phyloP scores from a whole-genome alignment of 441 rosid species.

The Populus hybrid region DNA sequence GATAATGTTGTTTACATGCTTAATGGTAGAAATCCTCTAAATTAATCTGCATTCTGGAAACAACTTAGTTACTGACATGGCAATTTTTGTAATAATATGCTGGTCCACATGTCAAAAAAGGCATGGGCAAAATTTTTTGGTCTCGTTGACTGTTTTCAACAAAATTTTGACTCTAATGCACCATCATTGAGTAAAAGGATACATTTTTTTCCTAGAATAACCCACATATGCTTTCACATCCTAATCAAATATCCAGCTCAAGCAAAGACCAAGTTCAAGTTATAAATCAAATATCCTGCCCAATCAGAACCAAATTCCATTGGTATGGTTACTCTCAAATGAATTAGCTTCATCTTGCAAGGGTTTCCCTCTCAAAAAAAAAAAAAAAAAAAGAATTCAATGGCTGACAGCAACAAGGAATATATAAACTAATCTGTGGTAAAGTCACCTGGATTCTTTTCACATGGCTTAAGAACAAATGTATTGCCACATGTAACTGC shows the following conservation, averaged over 20 bases:
- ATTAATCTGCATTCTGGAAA: conserved; percentile 1
- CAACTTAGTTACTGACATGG: background rate
- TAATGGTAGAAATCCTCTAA: background rate
- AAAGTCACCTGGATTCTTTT: conserved; percentile 25
- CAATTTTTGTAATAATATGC: background rate
- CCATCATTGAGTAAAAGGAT: background rate
- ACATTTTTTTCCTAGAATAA: background rate
- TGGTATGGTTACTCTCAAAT: background rate
- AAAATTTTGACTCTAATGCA: background rate
- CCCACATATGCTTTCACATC: background rate
- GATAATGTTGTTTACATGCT: background rate
- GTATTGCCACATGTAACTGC: conserved; percentile 22
- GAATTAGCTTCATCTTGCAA: background rate
- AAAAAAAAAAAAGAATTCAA: background rate
- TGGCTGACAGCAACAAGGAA: background rate
- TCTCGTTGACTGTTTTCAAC: background rate
- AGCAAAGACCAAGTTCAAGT: background rate
- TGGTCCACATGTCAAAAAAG: background rate
- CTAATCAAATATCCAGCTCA: background rate
- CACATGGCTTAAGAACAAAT: conserved; percentile 19
- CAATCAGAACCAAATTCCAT: background rate
- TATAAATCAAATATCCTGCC: background rate
- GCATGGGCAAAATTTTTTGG: background rate
- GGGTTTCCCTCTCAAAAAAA: background rate
- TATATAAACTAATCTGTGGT: background rate